Conservation (phyloP, 169 alveolate species). For the Sarcocystis neurona region DNA sequence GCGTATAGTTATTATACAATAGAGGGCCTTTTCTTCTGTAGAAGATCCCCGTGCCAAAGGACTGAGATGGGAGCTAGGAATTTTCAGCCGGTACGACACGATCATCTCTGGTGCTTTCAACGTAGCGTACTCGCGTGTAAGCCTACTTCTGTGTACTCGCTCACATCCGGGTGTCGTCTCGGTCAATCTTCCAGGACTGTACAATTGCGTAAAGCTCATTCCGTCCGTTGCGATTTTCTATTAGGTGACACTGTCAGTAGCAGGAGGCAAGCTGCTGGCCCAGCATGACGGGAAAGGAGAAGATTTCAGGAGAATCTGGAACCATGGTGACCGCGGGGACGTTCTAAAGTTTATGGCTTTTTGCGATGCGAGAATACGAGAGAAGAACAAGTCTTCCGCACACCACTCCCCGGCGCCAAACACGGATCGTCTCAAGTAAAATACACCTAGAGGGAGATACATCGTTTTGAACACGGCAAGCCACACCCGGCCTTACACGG, state of each 20-base stretch:
- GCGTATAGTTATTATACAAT: no score
- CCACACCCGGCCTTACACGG: no score
- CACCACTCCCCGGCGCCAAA: no score
- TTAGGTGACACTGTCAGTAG: background rate
- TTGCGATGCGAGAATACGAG: background rate
- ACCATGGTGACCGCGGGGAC: background rate
- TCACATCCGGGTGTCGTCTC: background rate
- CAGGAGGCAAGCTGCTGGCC: background rate
- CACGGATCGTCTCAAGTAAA: no score
- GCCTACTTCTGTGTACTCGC: background rate
- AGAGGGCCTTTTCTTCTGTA: no score
- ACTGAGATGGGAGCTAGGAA: no score
- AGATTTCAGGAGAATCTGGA: background rate
- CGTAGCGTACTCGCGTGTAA: background rate
- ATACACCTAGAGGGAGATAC: no score
- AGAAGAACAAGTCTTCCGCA: background rate
- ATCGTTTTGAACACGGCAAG: no score
- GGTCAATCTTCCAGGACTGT: background rate
- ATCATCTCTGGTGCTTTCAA: background rate
- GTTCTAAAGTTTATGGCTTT: background rate
- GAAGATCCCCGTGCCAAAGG: no score
- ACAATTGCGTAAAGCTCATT: no score
- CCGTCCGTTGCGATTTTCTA: background rate
- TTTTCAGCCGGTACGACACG: background rate
- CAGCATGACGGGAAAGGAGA: background rate